Evolutionary conservation across 2,329 filamentous ascomycete species (phyloP), one percentile per base, ranked within the genome.

Genomic region (Westerdykella ornata): DNA sequence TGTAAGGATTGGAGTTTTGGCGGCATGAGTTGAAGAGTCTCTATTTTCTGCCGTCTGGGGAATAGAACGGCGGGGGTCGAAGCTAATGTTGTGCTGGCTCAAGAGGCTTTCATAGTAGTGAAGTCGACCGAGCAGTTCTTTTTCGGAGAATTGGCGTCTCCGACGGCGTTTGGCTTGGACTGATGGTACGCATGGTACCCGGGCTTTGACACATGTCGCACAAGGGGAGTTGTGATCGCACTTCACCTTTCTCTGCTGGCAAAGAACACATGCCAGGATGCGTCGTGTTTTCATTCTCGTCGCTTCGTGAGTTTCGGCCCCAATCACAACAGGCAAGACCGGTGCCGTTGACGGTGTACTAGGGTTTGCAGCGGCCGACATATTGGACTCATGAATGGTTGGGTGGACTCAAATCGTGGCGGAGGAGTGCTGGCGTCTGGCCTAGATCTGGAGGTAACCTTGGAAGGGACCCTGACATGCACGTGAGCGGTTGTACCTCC

Each of bases 51-150:
- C 2, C 31, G 31, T 33, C 31, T 33, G 31, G 14, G 31, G 4
- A 15, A 5, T 2, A 2, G 26, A n/a, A 29, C 78, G 77, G 15
- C 85, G 73, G 13, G 81, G 74, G 37, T 87, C 79, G 50, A 88
- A 85, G n/a, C 72, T 66, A 54, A 88, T 77, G 38, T 80, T 76
- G 53, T 86, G 73, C 60, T 83, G 74, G 39, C 73, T 72, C 22
- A 88, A 69, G 31, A 88, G 67, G 5, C 67, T 60, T 64, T 88
- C 85, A 53, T 88, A 88, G 37, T 76, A 75, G 40, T 74, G 77
- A 16, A 88, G 69, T n/a, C 81, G 77, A 5, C 84, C 79, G 39
- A 87, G 69, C 31, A 88, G 69, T 43, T 85, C 82, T 56, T 77
- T 77, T 64, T 88, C 84, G 16, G 82, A 78, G 35, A 85, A 79